Percentiles rank a stretch among this genome's conserved stretches.
Evolutionary conservation across 2,329 filamentous ascomycete genomes (phyloP).

Genomic region (Pyrenochaeta sp.): DNA sequence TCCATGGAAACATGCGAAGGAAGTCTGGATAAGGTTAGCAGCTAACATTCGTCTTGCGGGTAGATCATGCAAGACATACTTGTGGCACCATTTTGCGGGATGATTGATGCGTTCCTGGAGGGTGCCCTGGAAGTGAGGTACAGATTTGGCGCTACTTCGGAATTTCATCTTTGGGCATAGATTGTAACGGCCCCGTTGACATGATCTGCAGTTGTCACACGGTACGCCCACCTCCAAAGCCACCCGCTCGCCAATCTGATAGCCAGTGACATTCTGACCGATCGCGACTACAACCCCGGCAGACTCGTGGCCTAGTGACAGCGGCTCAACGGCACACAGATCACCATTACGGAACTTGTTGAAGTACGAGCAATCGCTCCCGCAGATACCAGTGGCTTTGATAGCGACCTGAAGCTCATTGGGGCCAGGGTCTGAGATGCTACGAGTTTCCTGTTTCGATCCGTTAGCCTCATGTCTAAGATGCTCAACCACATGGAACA

Average conservation of each 20-base stretch:
- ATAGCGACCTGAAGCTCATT: slow-evolving; percentile 72
- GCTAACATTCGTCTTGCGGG: slow-evolving; percentile 29
- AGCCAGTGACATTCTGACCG: slow-evolving; percentile 48
- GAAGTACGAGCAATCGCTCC: slow-evolving; percentile 75
- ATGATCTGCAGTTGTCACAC: slow-evolving; percentile 53
- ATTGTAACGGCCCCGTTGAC: slow-evolving; percentile 54
- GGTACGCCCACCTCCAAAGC: slow-evolving; percentile 53
- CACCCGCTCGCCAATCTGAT: slow-evolving; percentile 52
- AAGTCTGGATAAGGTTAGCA: slow-evolving; percentile 47
- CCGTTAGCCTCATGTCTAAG: slow-evolving; percentile 31
- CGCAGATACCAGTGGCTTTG: slow-evolving; percentile 73
- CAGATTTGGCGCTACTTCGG: slow-evolving; percentile 54
- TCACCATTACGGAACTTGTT: slow-evolving; percentile 77
- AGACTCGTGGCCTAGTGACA: slow-evolving; percentile 63
- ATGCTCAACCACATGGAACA: slow-evolving; percentile 24
- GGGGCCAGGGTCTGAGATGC: slow-evolving; percentile 62
- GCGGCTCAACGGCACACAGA: slow-evolving; percentile 70
- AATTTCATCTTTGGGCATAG: slow-evolving; percentile 54
- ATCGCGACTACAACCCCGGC: slow-evolving; percentile 51
- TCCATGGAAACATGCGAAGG: slow-evolving; percentile 51
- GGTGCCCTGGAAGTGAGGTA: slow-evolving; percentile 55
- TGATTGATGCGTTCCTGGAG: slow-evolving; percentile 56
- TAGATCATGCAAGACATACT: slow-evolving; percentile 50
- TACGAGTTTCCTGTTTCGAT: slow-evolving; percentile 61
- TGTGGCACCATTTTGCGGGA: slow-evolving; percentile 55